Percentiles rank a stretch among this genome's conserved stretches.
Evolutionary conservation across 768 basidiomycete species (phyloP).

Genomic region (Suillus variegatus): DNA sequence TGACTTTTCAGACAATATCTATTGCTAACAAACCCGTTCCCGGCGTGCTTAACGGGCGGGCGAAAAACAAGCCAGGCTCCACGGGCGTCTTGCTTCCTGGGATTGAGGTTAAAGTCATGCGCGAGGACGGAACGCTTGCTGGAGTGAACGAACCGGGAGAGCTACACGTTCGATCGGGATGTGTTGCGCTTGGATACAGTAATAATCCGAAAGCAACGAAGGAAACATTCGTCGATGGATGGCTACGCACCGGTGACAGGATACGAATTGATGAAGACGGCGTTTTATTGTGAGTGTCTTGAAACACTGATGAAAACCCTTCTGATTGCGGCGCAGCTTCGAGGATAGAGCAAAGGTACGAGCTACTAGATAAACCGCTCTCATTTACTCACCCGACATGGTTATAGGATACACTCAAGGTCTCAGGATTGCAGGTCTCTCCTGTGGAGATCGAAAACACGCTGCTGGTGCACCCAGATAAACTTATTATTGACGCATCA

Average conservation of each 20-base stretch:
- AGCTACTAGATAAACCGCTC: slow-evolving; percentile 20
- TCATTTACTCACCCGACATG: background rate
- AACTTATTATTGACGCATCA: slow-evolving; percentile 61
- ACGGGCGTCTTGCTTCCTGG: slow-evolving; percentile 65
- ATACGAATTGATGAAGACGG: slow-evolving; percentile 62
- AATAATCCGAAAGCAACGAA: slow-evolving; percentile 66
- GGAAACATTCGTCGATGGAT: slow-evolving; percentile 68
- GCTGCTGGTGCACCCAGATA: slow-evolving; percentile 60
- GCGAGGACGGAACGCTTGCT: slow-evolving; percentile 58
- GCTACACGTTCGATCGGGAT: slow-evolving; percentile 56
- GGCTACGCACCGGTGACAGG: slow-evolving; percentile 75
- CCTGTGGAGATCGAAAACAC: slow-evolving; percentile 76
- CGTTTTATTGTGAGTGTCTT: slow-evolving; percentile 59
- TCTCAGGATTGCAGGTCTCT: slow-evolving; percentile 80
- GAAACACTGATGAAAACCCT: background rate
- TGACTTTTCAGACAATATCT: slow-evolving; percentile 51
- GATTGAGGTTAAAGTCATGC: slow-evolving; percentile 61
- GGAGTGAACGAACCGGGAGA: slow-evolving; percentile 64
- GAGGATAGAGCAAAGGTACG: slow-evolving; percentile 75
- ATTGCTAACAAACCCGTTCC: slow-evolving; percentile 45
- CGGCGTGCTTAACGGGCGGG: slow-evolving; percentile 47
- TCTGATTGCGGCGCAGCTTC: slow-evolving; percentile 44
- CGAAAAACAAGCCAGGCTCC: slow-evolving; percentile 41
- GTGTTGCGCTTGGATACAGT: slow-evolving; percentile 70
- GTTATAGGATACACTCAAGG: slow-evolving; percentile 71